phyloP scores from a whole-genome alignment of 208 protist genomes.

The Naegleria gruberi region DNA sequence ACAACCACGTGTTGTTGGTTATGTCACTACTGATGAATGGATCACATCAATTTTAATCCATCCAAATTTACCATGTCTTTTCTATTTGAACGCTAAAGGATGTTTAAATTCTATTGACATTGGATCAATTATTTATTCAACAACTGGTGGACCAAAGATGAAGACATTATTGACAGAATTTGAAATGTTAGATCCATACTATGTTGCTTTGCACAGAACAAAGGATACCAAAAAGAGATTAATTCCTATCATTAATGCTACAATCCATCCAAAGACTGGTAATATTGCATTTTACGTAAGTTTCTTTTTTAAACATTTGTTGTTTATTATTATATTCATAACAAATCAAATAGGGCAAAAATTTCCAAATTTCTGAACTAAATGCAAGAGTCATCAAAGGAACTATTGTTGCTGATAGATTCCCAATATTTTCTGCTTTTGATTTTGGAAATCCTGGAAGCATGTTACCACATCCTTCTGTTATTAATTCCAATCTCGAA shows the following conservation, averaged over 20 bases:
- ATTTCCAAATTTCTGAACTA: conserved; percentile 1
- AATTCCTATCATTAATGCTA: background rate
- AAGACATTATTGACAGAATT: background rate
- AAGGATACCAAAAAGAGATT: background rate
- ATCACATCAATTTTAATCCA: background rate
- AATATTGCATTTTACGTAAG: background rate
- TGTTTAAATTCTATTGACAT: background rate
- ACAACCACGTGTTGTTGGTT: background rate
- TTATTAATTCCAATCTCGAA: background rate
- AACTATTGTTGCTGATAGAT: background rate
- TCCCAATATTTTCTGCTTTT: background rate
- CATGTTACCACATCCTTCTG: background rate
- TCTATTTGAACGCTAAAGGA: background rate
- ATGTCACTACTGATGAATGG: background rate
- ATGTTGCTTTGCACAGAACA: background rate
- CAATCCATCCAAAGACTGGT: background rate
- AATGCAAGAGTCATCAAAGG: background rate
- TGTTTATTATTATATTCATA: background rate
- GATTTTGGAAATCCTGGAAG: background rate
- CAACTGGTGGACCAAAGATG: background rate
- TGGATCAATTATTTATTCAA: background rate
- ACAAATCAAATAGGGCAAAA: background rate
- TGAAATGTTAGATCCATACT: background rate
- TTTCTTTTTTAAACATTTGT: background rate
- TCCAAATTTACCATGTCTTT: conserved; percentile 4